phyloP scores from a whole-genome alignment of 441 rosid genomes.

The Dalechampia spathulata region DNA sequence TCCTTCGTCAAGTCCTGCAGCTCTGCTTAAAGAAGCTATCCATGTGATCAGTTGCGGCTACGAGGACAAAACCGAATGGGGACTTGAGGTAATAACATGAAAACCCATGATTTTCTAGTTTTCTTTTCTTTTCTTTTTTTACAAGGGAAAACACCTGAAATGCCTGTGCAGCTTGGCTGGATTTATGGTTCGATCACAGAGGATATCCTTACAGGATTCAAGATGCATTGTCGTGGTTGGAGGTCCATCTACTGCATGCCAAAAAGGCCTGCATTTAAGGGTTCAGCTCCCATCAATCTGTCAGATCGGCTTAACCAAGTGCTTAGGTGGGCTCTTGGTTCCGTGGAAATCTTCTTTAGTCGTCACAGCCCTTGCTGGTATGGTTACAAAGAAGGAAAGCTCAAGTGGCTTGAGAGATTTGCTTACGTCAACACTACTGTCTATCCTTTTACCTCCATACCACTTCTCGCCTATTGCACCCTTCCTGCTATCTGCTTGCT shows the following conservation, averaged over 20 bases:
- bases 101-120: neutral
- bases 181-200: conserved; percentile 95
- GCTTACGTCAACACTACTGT: conserved; percentile 84
- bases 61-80: conserved; percentile 94
- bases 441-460: conserved; percentile 90
- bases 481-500: conserved; percentile 91
- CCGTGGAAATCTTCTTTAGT: conserved; percentile 95
- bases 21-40: conserved; percentile 85
- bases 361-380: conserved; percentile 84
- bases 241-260: conserved; percentile 97
- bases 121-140: conserved; percentile 1
- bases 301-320: conserved; percentile 94
- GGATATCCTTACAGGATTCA: conserved; percentile 90
- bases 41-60: conserved; percentile 95
- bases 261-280: conserved; percentile 70
- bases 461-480: conserved; percentile 85
- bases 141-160: conserved; percentile 11
- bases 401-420: conserved; percentile 87
- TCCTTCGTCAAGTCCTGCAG: conserved; percentile 68
- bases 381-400: conserved; percentile 78
- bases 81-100: conserved; percentile 65
- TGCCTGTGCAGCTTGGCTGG: conserved; percentile 71
- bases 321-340: conserved; percentile 95
- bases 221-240: conserved; percentile 98
- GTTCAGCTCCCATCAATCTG: conserved; percentile 90